Evolutionary conservation across 257 asterid species (phyloP).

Genomic region (Rhazya stricta): DNA sequence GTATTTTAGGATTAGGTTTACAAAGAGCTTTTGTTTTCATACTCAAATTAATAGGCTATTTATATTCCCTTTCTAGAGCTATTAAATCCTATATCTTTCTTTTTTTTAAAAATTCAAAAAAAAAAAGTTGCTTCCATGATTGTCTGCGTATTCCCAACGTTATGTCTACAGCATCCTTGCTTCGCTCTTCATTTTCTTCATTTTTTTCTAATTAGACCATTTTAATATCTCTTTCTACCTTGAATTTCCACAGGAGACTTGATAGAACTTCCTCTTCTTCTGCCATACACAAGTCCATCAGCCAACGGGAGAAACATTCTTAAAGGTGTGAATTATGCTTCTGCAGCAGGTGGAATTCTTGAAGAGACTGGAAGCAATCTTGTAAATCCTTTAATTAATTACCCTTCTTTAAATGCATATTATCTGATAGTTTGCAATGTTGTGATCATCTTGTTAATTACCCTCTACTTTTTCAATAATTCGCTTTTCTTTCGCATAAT

Average conservation of each 20-base stretch:
- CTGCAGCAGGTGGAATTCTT: slow-evolving; percentile 76
- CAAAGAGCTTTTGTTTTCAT: no score
- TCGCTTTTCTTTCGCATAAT: no score
- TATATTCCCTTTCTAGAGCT: no score
- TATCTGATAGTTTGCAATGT: no score
- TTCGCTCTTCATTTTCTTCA: background rate
- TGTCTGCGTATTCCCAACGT: no score
- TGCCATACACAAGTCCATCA: slow-evolving; percentile 40
- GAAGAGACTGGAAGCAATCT: slow-evolving; percentile 61
- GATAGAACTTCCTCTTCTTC: slow-evolving; percentile 40
- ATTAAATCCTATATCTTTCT: background rate
- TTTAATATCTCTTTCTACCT: background rate
- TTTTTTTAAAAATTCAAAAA: no score
- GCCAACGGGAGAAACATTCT: slow-evolving; percentile 29
- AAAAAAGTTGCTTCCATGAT: no score
- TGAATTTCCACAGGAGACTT: slow-evolving; percentile 36
- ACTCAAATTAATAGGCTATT: no score
- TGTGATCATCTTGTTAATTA: no score
- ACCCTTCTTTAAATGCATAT: no score
- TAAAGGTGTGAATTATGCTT: slow-evolving; percentile 69
- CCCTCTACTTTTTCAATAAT: background rate
- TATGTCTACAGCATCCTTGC: no score
- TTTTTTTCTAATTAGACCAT: background rate
- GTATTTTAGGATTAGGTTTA: no score
- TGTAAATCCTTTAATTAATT: slow-evolving; percentile 30